Conservation (phyloP, 805 yeast genomes). For the Candida boleticola region DNA sequence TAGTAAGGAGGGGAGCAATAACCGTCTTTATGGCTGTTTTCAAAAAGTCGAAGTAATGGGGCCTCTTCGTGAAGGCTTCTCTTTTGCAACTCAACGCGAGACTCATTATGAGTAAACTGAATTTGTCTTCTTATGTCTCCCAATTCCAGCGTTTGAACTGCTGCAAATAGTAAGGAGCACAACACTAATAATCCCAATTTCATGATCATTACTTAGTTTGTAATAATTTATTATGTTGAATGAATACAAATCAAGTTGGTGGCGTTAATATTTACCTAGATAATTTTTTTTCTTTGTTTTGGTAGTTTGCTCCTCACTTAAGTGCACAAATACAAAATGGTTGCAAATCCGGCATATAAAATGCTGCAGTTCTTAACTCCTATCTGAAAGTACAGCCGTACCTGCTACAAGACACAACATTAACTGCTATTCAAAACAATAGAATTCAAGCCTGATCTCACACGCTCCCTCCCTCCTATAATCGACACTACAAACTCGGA, state of each 20-base stretch:
- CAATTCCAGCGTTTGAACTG: no score
- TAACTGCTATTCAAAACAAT: no score
- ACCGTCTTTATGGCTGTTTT: conserved; percentile 26
- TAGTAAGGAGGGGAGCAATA: conserved; percentile 30
- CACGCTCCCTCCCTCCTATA: no score
- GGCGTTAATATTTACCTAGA: background rate
- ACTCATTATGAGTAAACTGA: conserved; percentile 4
- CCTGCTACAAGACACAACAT: no score
- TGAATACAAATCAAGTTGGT: background rate
- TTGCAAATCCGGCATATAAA: conserved; percentile 1
- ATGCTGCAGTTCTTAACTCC: no score
- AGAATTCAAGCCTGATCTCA: no score
- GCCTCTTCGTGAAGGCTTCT: conserved; percentile 32
- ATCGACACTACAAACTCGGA: no score
- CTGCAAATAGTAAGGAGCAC: no score
- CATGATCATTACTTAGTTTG: background rate
- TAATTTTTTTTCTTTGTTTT: no score
- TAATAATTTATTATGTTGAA: background rate
- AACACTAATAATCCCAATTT: no score
- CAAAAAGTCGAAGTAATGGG: conserved; percentile 24
- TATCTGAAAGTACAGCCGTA: no score
- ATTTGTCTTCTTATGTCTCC: conserved; percentile 5
- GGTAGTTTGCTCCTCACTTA: background rate
- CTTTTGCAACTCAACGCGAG: conserved; percentile 11
- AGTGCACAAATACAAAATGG: background rate